A percentile compares a stretch with the other conserved stretches of the same genome.
Conservation (phyloP, 2,329 filamentous ascomycete genomes). For the Cladorrhinum sp. region DNA sequence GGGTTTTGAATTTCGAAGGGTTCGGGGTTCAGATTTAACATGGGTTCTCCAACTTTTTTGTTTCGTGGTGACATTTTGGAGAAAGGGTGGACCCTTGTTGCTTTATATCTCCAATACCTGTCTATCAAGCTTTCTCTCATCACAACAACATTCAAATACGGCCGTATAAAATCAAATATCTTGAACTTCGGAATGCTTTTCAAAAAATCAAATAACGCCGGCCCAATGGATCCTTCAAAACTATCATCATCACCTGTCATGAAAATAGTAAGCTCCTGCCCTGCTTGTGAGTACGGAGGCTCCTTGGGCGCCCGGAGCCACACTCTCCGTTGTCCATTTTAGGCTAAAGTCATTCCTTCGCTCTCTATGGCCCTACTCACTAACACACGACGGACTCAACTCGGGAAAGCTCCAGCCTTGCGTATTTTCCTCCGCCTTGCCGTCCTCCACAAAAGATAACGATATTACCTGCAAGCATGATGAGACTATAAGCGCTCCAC, state of each 20-base stretch:
- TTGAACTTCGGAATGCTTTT: not conserved
- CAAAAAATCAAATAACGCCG: not conserved
- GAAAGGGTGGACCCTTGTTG: not conserved
- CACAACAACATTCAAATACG: not conserved
- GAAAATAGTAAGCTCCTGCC: not conserved
- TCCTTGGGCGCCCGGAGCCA: conserved; percentile 19
- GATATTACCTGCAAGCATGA: no score
- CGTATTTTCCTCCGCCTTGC: not conserved
- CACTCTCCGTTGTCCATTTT: conserved; percentile 22
- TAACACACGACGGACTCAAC: not conserved
- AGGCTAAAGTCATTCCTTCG: conserved; percentile 19
- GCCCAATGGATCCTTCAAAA: not conserved
- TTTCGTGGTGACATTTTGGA: not conserved
- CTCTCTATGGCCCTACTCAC: not conserved
- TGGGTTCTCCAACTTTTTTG: conserved; percentile 5
- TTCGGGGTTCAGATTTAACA: not conserved
- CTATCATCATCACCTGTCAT: not conserved
- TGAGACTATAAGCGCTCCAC: not conserved
- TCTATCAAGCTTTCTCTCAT: not conserved
- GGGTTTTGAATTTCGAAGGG: not conserved
- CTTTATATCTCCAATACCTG: not conserved
- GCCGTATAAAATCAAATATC: not conserved
- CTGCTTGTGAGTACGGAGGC: conserved; percentile 6
- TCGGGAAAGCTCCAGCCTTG: conserved; percentile 6
- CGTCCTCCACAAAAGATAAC: not conserved